A percentile compares a stretch with the other conserved stretches of the same genome.
phyloP scores from a whole-genome alignment of 371 early-diverging fungal species.

The Amoeboradix gromovi region DNA sequence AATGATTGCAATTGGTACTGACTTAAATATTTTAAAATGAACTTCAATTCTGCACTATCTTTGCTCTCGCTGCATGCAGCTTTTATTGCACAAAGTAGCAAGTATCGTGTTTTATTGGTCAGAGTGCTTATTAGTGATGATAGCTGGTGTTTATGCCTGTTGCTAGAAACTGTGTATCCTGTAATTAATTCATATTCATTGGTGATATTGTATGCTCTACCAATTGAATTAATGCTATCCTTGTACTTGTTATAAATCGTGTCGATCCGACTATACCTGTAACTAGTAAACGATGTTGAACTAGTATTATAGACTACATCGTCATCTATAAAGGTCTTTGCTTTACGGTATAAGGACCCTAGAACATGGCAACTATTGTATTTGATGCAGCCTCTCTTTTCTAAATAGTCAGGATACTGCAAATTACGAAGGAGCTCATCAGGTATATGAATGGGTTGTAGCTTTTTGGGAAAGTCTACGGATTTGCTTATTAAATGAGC shows the following conservation, averaged over 20 bases:
- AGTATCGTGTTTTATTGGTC: background rate
- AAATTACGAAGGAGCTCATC: background rate
- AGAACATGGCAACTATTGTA: background rate
- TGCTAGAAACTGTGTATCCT: background rate
- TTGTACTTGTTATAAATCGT: background rate
- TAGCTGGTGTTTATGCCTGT: background rate
- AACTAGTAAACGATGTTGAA: background rate
- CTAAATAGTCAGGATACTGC: background rate
- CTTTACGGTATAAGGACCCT: background rate
- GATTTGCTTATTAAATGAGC: background rate
- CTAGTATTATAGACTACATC: background rate
- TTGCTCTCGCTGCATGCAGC: background rate
- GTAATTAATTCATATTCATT: background rate
- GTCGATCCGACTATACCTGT: background rate
- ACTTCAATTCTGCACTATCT: background rate
- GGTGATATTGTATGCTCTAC: background rate
- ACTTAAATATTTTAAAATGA: background rate
- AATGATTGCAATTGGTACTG: background rate
- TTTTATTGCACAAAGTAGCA: background rate
- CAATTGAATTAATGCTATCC: background rate
- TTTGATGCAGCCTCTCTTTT: background rate
- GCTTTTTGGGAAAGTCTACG: background rate
- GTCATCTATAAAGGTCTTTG: background rate
- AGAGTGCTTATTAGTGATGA: background rate
- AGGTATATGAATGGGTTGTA: background rate